A percentile compares a stretch with the other conserved stretches of the same genome.
These are phyloP conservation scores for Populus deltoides DNA, from an alignment of 345 rosid genomes.

Conservation along the genomic window DNA sequence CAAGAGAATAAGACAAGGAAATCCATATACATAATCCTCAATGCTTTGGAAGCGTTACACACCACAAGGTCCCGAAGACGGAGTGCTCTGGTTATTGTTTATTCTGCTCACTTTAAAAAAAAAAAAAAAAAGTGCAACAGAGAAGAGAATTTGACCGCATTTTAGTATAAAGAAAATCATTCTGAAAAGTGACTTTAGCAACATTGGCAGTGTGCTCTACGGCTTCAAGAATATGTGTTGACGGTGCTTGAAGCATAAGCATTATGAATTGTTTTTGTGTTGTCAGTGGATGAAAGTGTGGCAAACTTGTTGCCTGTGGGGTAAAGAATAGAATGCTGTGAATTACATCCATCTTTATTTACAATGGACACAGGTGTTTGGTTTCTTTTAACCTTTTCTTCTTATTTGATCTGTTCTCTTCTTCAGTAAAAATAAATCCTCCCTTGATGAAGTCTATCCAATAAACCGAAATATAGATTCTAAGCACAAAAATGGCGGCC, in stretches of 20 bases:
- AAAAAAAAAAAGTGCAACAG: not conserved
- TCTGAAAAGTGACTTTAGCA: not conserved
- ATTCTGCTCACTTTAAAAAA: not conserved
- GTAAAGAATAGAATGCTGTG: no score
- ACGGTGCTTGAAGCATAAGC: not conserved
- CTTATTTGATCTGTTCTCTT: not conserved
- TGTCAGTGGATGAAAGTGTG: not conserved
- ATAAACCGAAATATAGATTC: no score
- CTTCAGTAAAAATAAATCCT: not conserved
- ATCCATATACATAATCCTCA: not conserved
- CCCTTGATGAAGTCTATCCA: no score
- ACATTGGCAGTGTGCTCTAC: conserved; percentile 1
- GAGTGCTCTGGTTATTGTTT: not conserved
- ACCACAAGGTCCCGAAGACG: no score
- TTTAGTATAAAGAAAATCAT: not conserved
- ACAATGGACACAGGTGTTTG: not conserved
- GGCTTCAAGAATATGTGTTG: conserved; percentile 1
- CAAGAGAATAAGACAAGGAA: not conserved
- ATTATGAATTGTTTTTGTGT: not conserved
- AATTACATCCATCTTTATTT: no score
- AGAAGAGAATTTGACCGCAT: not conserved
- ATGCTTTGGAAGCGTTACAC: no score
- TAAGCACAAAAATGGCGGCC: no score
- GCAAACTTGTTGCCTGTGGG: no score
- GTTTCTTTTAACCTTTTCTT: not conserved